Evolutionary conservation across 306 rosid species (phyloP).

Genomic region (Sphenostylis stenocarpa): DNA sequence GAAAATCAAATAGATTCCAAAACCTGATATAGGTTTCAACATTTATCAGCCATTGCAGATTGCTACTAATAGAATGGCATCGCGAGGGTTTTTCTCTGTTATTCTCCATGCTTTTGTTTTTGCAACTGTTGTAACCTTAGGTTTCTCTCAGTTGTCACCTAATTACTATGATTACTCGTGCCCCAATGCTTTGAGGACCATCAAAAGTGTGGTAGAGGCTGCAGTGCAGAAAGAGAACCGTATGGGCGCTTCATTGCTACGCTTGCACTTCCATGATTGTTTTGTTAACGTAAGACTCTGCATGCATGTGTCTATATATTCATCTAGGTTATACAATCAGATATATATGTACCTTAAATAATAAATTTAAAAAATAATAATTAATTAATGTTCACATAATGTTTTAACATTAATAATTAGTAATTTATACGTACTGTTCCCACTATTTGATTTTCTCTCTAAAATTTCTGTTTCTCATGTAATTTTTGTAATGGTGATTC

Average conservation of each 20-base stretch:
- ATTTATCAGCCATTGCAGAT: neutral
- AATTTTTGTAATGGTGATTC: neutral
- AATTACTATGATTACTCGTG: conserved; percentile 39
- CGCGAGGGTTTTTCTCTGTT: neutral
- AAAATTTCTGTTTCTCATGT: too few relatives aligned
- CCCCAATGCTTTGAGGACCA: conserved; percentile 39
- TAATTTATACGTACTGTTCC: too few relatives aligned
- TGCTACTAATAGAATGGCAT: conserved; percentile 7
- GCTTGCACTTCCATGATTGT: conserved; percentile 56
- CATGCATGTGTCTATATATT: neutral
- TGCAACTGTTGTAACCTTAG: conserved; percentile 22
- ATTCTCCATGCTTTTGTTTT: conserved; percentile 7
- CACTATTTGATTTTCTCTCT: too few relatives aligned
- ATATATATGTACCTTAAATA: too few relatives aligned
- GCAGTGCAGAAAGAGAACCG: conserved; percentile 40
- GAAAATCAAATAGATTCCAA: neutral
- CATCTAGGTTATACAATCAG: too few relatives aligned
- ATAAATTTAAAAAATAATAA: too few relatives aligned
- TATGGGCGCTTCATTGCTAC: conserved; percentile 49
- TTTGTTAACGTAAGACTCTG: conserved; percentile 40
- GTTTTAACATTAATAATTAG: too few relatives aligned
- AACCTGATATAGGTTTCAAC: neutral
- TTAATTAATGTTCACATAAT: too few relatives aligned
- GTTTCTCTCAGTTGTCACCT: conserved; percentile 28
- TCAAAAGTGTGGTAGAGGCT: conserved; percentile 27